Base-by-base conservation (phyloP, 1,139 yeast species). In the Hansenula sp. region DNA sequence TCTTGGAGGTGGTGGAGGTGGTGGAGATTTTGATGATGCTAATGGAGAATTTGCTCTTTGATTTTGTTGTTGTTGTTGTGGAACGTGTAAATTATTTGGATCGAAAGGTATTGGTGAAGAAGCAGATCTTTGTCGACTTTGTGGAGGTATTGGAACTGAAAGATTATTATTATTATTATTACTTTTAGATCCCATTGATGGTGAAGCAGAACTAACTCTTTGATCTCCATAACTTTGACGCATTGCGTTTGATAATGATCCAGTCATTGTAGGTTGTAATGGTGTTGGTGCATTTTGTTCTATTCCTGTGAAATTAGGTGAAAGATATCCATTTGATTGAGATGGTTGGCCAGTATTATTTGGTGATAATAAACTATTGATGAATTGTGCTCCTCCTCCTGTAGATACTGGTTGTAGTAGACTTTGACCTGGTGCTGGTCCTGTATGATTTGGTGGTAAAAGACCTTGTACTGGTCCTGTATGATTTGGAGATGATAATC, bases 211-310 rank as follows among this genome's bases (percentile, higher is more conserved):
- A 10, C 27, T 27, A 12, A 39, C 21, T 22, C 37, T 27, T 13
- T 30, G 28, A 14, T 22, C 6, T 14, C 27, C 27, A 22, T 22
- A 32, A 22, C 14, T 32, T 10, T 32, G 12, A 22, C 34, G 27
- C 37, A 17, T 26, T 22, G 26, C 31, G 14, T 30, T 13, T 1
- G 57, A 45, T 3, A 77, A 76, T 2, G 82, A 77, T 0, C 81
- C 80, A 0, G 80, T 74, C 63, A 73, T 69, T 42, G 75, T 69
- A 19, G 82, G 82, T 47, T 66, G 62, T 37, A 74, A 60, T 25
- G 71, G 67, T 42, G 58, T 59, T 24, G 54, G 47, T 18, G 44
- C 43, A 16, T 28, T 26, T 12, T 9, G 6, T 17, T 4, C 26
- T n/a, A 7, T 7, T 7, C 34, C 27, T 27, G 46, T 47, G 22